These are phyloP conservation scores for Butyriboletus regius DNA, from an alignment of 1,284 basidiomycete genomes.

Conservation along the genomic window DNA sequence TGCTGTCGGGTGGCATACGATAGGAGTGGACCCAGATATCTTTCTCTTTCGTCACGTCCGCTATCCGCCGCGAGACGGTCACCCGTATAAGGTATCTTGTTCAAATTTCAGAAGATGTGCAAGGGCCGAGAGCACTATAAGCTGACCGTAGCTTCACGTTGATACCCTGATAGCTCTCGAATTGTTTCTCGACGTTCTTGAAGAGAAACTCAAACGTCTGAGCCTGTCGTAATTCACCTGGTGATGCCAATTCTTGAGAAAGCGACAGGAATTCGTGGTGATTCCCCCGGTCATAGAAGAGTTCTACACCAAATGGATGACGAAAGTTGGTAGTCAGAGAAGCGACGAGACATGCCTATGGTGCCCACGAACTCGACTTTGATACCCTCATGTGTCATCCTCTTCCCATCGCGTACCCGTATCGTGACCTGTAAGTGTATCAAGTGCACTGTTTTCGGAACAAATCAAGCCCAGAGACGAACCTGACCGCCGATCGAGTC, in stretches of 20 bases:
- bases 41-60: constrained; percentile 85
- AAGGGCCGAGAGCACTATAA: not conserved
- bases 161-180: constrained; percentile 95
- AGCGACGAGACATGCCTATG: constrained; percentile 60
- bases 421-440: constrained; percentile 62
- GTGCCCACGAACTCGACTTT: constrained; percentile 96
- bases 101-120: constrained; percentile 2
- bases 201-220: constrained; percentile 94
- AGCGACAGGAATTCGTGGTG: constrained; percentile 96
- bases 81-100: constrained; percentile 88
- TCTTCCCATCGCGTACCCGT: constrained; percentile 90
- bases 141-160: constrained; percentile 90
- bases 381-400: constrained; percentile 90
- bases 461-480: constrained; percentile 26
- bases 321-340: not conserved
- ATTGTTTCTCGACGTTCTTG: constrained; percentile 99
- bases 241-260: constrained; percentile 87
- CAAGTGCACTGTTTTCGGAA: not conserved
- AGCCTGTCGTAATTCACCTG: constrained; percentile 89
- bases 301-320: constrained; percentile 40
- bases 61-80: constrained; percentile 81
- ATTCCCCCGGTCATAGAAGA: constrained; percentile 94
- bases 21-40: constrained; percentile 98
- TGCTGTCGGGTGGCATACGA: constrained; percentile 95
- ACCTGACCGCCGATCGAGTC: constrained; percentile 85